Base-by-base conservation (phyloP, 345 rosid genomes). In the Melaleuca quinquenervia region DNA sequence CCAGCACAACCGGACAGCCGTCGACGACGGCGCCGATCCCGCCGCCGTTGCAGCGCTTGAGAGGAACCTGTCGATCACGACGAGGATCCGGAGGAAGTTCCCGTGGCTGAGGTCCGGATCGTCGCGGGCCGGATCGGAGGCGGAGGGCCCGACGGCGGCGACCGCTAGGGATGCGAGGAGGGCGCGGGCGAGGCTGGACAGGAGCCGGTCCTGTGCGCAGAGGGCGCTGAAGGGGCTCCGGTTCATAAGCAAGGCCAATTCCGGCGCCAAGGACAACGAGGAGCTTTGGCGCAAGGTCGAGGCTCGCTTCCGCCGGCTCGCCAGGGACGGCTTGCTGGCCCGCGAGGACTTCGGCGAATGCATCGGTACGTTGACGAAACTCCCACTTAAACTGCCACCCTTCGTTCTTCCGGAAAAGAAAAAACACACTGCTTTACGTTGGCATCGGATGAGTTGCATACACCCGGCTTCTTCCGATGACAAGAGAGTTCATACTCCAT, bases 321-420 rank as follows among this genome's bases (percentile, higher is more conserved):
- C 95, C 3, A 89, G 86, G 84, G 91, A 96, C 64, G 96, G 98
- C 1, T 90, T 97, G 87, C 96, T 96, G 24, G 91, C 93, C 3
- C 90, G 98, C 87, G 98, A 95, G 84, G 98, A 96, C 89, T 97
- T 96, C 87, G 98, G 96, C 55, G 98, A 96, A 84, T 97, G 99
- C 87, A 95, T 97, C 89, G 98, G 98, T 96, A 76, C 85, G 86
- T 55, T 58, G 24, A 45, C 22, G 55, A 50, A 5, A 27, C 51
- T 41, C 41, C 82, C 60, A 20, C 0, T 53, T 26, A 11, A 55
- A 55, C 11, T 24, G n/a, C 27, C 60, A 24, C 9, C 60, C 0
- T 55, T 8, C 11, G 60, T 55, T 55, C 27, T 22, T 12, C 27
- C 41, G 3, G 41, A 41, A 41, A 41, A 41, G 4, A 41, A 41